Evolutionary conservation across 2,329 filamentous ascomycete species (phyloP).

Genomic region (Scedosporium dehoogii): DNA sequence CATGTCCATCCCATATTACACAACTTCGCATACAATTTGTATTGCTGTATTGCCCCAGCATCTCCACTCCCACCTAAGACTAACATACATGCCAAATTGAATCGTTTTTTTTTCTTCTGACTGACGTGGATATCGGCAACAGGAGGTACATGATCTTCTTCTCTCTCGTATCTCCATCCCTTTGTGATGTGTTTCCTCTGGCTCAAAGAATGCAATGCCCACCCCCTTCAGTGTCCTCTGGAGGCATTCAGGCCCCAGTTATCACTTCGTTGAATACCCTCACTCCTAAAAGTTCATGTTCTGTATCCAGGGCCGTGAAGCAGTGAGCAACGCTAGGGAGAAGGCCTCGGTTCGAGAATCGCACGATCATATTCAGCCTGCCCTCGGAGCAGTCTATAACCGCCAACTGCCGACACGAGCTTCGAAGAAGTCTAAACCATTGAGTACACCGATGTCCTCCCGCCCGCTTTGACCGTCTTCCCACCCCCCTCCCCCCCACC

Average conservation of each 20-base stretch:
- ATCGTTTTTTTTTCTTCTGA: background rate
- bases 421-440: background rate
- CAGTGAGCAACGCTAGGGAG: background rate
- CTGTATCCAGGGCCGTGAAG: background rate
- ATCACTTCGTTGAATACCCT: background rate
- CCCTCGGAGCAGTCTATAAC: background rate
- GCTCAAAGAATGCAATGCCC: background rate
- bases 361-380: background rate
- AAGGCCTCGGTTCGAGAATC: background rate
- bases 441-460: background rate
- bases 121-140: background rate
- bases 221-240: background rate
- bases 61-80: background rate
- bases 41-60: background rate
- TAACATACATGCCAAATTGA: background rate
- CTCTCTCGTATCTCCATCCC: background rate
- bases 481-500: background rate
- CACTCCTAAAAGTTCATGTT: background rate
- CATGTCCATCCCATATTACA: conserved; percentile 1
- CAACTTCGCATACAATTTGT: background rate
- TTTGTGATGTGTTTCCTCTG: background rate
- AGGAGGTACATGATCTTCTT: background rate
- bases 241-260: no score
- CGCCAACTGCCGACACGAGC: background rate
- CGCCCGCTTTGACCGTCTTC: background rate